Evolutionary conservation across 306 rosid species (phyloP).

Genomic region (Ceratonia siliqua): DNA sequence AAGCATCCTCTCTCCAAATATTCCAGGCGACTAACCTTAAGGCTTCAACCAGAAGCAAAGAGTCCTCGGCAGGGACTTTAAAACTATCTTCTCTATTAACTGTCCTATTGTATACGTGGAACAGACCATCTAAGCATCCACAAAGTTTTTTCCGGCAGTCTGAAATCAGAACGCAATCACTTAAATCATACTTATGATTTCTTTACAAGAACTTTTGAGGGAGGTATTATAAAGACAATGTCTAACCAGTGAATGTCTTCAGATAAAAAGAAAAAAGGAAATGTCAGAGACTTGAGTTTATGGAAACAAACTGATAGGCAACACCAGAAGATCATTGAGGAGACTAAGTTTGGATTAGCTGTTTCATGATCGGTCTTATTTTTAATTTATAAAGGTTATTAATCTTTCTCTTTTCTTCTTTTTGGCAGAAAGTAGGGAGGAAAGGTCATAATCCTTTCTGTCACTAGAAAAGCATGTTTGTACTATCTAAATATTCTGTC

Average conservation of each 20-base stretch:
- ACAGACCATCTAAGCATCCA: slow-evolving; percentile 91
- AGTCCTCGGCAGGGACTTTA: slow-evolving; percentile 94
- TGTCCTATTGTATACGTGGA: slow-evolving; percentile 82
- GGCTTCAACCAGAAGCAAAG: slow-evolving; percentile 94
- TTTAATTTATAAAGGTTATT: not conserved
- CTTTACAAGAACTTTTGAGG: not conserved
- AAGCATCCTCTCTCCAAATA: slow-evolving; percentile 14
- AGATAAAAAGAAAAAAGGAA: not conserved
- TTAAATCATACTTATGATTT: slow-evolving; percentile 11
- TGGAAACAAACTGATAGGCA: not conserved
- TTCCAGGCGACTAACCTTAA: slow-evolving; percentile 59
- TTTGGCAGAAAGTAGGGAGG: too few species aligned
- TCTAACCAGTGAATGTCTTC: not conserved
- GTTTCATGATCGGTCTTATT: not conserved
- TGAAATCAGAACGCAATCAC: slow-evolving; percentile 39
- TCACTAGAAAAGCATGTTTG: too few species aligned
- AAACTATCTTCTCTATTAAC: slow-evolving; percentile 85
- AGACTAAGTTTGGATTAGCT: not conserved
- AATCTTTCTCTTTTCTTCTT: not conserved
- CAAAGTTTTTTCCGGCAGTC: slow-evolving; percentile 97
- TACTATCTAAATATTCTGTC: not conserved
- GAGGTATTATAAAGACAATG: not conserved
- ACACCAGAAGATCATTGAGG: not conserved
- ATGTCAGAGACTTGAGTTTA: not conserved
- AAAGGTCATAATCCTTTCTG: too few species aligned